These are phyloP conservation scores for Cylindrotheca fusiformis DNA, from an alignment of 108 stramenopile genomes.

Conservation along the genomic window DNA sequence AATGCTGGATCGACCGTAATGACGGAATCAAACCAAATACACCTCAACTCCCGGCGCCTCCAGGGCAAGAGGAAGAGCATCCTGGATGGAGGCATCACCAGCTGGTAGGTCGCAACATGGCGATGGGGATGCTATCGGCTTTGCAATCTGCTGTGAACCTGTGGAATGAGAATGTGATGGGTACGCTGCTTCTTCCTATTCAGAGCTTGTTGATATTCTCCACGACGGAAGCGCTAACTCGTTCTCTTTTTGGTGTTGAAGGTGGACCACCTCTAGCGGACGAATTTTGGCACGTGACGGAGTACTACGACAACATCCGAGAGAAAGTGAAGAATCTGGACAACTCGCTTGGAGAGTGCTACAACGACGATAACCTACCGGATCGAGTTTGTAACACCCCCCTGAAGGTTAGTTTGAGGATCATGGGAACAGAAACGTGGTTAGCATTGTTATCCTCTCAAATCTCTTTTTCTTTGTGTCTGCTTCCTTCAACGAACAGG, in stretches of 20 bases:
- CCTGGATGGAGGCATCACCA: constrained; percentile 80
- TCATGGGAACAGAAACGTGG: neutral
- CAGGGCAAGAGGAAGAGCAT: constrained; percentile 52
- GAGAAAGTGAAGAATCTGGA: constrained; percentile 35
- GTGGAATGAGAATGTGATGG: constrained; percentile 70
- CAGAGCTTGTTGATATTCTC: too few species aligned
- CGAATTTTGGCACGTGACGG: constrained; percentile 70
- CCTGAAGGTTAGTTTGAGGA: constrained; percentile 51
- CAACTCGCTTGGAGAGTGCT: constrained; percentile 38
- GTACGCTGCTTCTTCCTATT: constrained; percentile 6
- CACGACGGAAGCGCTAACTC: neutral
- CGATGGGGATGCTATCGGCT: constrained; percentile 52
- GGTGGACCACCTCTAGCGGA: constrained; percentile 78
- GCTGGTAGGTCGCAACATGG: constrained; percentile 60
- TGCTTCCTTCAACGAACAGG: constrained; percentile 9
- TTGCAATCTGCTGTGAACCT: constrained; percentile 57
- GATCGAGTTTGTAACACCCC: constrained; percentile 48
- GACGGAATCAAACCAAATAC: constrained; percentile 46
- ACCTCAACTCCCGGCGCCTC: constrained; percentile 12
- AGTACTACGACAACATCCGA: constrained; percentile 60
- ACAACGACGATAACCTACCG: constrained; percentile 45
- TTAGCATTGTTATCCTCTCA: neutral
- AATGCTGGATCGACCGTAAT: constrained; percentile 66
- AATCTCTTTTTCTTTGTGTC: neutral
- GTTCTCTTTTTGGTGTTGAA: neutral